Evolutionary conservation across 2,329 filamentous ascomycete species (phyloP), one percentile per base, ranked within the genome.

Genomic region (Teratosphaeria nubilosa): DNA sequence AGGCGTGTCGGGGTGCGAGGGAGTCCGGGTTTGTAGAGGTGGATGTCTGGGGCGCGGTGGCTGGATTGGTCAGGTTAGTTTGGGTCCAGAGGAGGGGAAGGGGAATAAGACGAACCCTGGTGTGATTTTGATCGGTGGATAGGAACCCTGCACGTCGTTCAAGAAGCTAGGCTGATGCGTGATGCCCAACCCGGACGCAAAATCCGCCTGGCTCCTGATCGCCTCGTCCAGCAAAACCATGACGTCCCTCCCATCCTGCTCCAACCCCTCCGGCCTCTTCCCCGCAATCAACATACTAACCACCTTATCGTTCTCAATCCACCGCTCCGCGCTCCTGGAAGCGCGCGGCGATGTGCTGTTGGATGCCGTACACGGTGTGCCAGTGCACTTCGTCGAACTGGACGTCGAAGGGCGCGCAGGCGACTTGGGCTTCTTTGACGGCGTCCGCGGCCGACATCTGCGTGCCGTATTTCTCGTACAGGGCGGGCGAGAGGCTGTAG

Each of bases 401-500:
- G 1, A 76, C 63, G 2, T 68, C 67, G 58, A 76, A 77, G 0
- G 74, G 75, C 60, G 41, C 41, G 5, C 75, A 69, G 2, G 72
- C 70, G 3, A 70, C 68, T 32, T 74, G 71, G 4, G 74, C 74
- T 59, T 76, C 73, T 22, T 69, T 64, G 10, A 74, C 65, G 5
- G 73, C 73, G 10, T 72, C 71, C 16, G 70, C 72, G 53, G 72
- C 65, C 53, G 75, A 70, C 9, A 48, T 22, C 3, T 45, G 53
- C 11, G 68, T 65, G 6, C 66, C 57, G 59, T 74, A 75, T 13
- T 70, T 63, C 54, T 69, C 71, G 57, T 69, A 66, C 7, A 73
- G 65, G 53, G 75, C 75, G 0, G 75, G 70, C 2, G 74, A 80
- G 62, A 80, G 77, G 0, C 78, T 78, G 60, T 77, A 83, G 3